phyloP scores from a whole-genome alignment of 164 flowering plant species.

The Piper betle region DNA sequence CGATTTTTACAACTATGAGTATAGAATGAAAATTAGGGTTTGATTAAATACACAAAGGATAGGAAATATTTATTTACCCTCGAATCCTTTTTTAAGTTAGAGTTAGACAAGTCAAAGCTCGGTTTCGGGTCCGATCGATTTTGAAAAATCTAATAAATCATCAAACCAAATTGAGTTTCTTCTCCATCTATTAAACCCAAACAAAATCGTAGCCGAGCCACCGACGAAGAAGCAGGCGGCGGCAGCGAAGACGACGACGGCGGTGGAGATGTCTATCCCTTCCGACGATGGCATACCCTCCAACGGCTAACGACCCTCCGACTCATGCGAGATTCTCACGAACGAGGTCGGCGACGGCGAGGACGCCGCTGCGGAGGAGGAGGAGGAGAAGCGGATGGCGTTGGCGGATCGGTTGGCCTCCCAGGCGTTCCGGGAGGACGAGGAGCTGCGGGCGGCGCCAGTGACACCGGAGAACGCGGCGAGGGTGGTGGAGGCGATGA shows the following conservation, averaged over 20 bases:
- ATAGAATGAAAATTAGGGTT: too few relatives aligned
- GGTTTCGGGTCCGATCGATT: too few relatives aligned
- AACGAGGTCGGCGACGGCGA: constrained; percentile 7
- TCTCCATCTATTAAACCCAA: too few relatives aligned
- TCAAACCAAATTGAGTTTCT: too few relatives aligned
- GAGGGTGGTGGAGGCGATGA: constrained; percentile 73
- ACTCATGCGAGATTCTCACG: constrained; percentile 2
- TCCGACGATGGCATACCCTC: too few relatives aligned
- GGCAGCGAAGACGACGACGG: constrained; percentile 26
- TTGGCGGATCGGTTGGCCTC: constrained; percentile 27
- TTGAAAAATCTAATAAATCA: too few relatives aligned
- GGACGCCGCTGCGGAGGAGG: constrained; percentile 20
- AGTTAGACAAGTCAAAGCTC: too few relatives aligned
- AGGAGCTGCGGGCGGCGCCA: constrained; percentile 58
- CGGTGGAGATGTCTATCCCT: constrained; percentile 52
- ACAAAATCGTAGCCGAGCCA: too few relatives aligned
- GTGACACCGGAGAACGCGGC: constrained; percentile 43
- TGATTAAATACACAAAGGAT: too few relatives aligned
- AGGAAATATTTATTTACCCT: too few relatives aligned
- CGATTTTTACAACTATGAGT: too few relatives aligned
- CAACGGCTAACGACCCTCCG: constrained; percentile 10
- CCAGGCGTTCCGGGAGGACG: constrained; percentile 63
- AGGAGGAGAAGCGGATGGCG: constrained; percentile 26
- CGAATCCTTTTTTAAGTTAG: too few relatives aligned
- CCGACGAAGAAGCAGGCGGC: not conserved